Evolutionary conservation across 1,284 basidiomycete genomes (phyloP).

Genomic region (Puccinia polysora): DNA sequence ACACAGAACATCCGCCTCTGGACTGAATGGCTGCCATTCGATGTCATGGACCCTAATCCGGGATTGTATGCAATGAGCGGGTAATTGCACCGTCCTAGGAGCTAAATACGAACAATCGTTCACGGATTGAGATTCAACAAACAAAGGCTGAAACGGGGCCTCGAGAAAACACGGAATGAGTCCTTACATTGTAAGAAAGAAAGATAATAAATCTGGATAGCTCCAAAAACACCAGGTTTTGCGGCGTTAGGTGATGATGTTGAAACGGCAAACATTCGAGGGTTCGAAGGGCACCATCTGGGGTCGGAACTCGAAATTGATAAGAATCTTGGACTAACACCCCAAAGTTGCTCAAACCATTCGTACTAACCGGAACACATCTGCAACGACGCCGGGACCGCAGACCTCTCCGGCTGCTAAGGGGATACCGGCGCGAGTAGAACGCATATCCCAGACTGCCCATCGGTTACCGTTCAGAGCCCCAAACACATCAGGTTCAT

Average conservation of each 20-base stretch:
- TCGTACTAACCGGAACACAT: slow-evolving; percentile 25
- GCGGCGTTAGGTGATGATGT: slow-evolving; percentile 34
- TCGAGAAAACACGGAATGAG: not conserved
- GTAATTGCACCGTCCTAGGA: slow-evolving; percentile 13
- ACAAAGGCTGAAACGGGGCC: not conserved
- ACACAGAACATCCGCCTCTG: slow-evolving; percentile 22
- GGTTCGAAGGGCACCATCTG: slow-evolving; percentile 41
- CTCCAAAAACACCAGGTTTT: slow-evolving; percentile 13
- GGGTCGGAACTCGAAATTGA: not conserved
- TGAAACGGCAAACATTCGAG: slow-evolving; percentile 33
- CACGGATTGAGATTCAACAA: not conserved
- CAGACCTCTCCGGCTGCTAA: slow-evolving; percentile 29
- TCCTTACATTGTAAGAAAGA: slow-evolving; percentile 38
- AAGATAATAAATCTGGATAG: slow-evolving; percentile 24
- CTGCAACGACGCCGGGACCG: slow-evolving; percentile 1
- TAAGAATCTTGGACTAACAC: not conserved
- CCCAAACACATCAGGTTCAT: slow-evolving; percentile 37
- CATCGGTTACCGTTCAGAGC: slow-evolving; percentile 31
- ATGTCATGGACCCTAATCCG: slow-evolving; percentile 28
- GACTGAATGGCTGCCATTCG: slow-evolving; percentile 34
- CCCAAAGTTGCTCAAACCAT: not conserved
- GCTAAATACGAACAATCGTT: not conserved
- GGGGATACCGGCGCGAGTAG: slow-evolving; percentile 15
- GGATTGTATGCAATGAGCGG: slow-evolving; percentile 2
- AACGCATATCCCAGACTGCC: slow-evolving; percentile 38